Base-by-base conservation (phyloP, 2,329 filamentous ascomycete genomes). In the Neonectria sp. region DNA sequence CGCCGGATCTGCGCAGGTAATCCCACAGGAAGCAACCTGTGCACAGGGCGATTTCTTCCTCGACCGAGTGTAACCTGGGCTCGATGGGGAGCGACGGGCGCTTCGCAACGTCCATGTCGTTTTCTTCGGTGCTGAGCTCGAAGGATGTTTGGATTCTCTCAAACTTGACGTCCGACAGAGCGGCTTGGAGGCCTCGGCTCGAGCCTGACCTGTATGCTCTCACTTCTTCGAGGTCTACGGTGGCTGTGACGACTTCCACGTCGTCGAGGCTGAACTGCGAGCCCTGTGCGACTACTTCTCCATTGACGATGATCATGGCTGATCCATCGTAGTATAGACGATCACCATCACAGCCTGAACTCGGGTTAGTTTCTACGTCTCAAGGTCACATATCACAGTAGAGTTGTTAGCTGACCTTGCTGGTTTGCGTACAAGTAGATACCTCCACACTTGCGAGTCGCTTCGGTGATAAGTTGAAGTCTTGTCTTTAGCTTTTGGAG, bases 171-270 rank as follows among this genome's bases (percentile, higher is more conserved):
- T 53, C 40, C 6, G 62, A 60, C 24, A 56, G 48, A 63, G 88
- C 84, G 8, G 89, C 87, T 75, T 93, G 91, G 25, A 89, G 75
- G 7, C 87, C 86, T 60, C 90, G 84, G 13, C 87, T 88, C 9
- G 86, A 84, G 0, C 86, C 80, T 7, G 81, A 87, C 0, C 92
- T 83, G 72, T 85, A 90, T 1, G 86, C 82, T 35, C 91, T 83
- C 6, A 95, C 92, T 68, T 93, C 91, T 73, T 95, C 93, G 3
- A 93, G 82, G 71, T 92, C 90, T 3, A 92, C 83, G 0, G 90
- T 92, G 2, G 91, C 91, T 2, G 86, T 89, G 13, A 91, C 80
- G 1, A 92, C 89, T 72, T 93, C 90, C 6, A 92, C 90, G 27
- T 85, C 84, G 3, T 71, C 66, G 3, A 92, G 76, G 15, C 85